These are phyloP conservation scores for Podila clonocystis DNA, from an alignment of 192 early-diverging fungal genomes.

Conservation along the genomic window DNA sequence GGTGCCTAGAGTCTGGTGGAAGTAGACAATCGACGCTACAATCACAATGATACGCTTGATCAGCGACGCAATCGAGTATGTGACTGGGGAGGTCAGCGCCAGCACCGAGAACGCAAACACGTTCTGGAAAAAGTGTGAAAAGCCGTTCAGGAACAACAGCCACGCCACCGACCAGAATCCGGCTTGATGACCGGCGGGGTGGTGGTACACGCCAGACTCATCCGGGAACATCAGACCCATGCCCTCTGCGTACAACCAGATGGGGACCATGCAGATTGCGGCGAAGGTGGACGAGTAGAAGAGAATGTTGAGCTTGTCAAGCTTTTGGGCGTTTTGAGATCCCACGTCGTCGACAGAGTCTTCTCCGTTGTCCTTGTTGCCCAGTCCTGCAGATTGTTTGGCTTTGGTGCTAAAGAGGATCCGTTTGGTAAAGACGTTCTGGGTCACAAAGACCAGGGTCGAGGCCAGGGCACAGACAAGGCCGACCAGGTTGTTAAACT, in stretches of 20 bases:
- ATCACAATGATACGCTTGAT: constrained; percentile 94
- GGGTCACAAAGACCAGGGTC: constrained; percentile 84
- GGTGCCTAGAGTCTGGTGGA: constrained; percentile 74
- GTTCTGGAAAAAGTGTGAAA: constrained; percentile 84
- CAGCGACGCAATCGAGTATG: constrained; percentile 87
- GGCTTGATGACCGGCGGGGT: constrained; percentile 19
- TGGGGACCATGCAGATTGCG: constrained; percentile 80
- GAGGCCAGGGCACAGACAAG: constrained; percentile 80
- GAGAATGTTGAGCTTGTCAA: constrained; percentile 90
- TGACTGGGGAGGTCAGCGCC: constrained; percentile 81
- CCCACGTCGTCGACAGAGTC: constrained; percentile 28
- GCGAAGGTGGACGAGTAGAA: constrained; percentile 84
- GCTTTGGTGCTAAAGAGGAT: constrained; percentile 67
- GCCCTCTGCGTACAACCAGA: constrained; percentile 84
- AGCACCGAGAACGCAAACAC: constrained; percentile 85
- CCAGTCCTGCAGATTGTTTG: constrained; percentile 30
- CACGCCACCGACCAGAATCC: constrained; percentile 51
- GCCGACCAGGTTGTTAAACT: constrained; percentile 77
- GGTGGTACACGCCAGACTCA: constrained; percentile 20
- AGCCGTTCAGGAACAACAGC: constrained; percentile 81
- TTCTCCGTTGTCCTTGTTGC: constrained; percentile 36
- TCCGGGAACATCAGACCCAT: constrained; percentile 50
- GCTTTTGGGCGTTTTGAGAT: constrained; percentile 61
- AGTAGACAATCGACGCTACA: constrained; percentile 83
- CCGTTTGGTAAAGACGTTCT: constrained; percentile 89